Evolutionary conservation across 345 rosid species (phyloP).

Genomic region (Hibiscus tridactylites): DNA sequence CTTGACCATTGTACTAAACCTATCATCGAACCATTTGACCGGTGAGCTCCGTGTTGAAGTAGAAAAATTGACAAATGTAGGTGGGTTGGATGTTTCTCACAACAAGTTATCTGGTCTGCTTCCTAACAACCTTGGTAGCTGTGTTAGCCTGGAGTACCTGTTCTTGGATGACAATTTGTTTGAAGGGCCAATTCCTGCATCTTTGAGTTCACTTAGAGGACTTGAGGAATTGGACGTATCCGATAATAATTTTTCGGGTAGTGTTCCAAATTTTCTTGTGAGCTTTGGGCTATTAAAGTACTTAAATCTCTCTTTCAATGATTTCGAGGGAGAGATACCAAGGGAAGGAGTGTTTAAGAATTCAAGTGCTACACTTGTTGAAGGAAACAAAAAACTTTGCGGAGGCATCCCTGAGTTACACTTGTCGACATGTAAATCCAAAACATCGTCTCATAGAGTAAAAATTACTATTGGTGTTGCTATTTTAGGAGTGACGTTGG

Average conservation of each 20-base stretch:
- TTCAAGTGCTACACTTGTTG: slow-evolving; percentile 19
- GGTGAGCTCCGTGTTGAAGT: neutral
- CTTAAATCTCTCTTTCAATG: slow-evolving; percentile 29
- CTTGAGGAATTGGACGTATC: slow-evolving; percentile 25
- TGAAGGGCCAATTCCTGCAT: slow-evolving; percentile 21
- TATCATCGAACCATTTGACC: neutral
- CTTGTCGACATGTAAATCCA: slow-evolving; percentile 1
- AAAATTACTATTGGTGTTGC: neutral
- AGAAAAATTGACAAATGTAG: neutral
- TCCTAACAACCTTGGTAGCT: slow-evolving; percentile 21
- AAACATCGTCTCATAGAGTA: neutral
- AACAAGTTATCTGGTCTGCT: slow-evolving; percentile 4
- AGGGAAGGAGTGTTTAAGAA: slow-evolving; percentile 24
- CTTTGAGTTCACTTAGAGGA: slow-evolving; percentile 21
- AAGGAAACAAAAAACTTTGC: slow-evolving; percentile 29
- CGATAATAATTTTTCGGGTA: slow-evolving; percentile 22
- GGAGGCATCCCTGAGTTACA: slow-evolving; percentile 19
- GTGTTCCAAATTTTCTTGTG: slow-evolving; percentile 17
- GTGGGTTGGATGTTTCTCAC: neutral
- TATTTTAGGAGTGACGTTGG: neutral
- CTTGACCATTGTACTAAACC: accelerated
- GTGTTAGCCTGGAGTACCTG: slow-evolving; percentile 12
- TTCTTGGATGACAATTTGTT: slow-evolving; percentile 18
- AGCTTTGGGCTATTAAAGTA: neutral
- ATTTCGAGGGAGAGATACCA: slow-evolving; percentile 34